Conservation (phyloP, 2,329 filamentous ascomycete genomes). For the Colletotrichum destructivum region DNA sequence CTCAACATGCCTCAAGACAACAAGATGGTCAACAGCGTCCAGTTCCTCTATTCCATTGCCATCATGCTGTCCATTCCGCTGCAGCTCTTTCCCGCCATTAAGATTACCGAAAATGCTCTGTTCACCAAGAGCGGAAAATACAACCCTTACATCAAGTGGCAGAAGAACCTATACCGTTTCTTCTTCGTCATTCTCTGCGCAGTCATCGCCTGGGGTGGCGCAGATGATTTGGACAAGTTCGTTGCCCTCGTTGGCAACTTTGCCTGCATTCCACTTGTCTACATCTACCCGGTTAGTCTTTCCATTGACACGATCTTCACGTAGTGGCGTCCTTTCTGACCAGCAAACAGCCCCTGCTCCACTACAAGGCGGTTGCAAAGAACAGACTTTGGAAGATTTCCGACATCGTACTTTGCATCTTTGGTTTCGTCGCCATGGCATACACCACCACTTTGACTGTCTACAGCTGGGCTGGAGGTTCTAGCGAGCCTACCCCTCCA, state of each 20-base stretch:
- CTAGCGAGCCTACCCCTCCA: slow-evolving; percentile 59
- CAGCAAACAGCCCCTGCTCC: slow-evolving; percentile 83
- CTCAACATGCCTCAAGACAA: slow-evolving; percentile 97
- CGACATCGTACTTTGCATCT: slow-evolving; percentile 83
- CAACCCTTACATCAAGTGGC: slow-evolving; percentile 99
- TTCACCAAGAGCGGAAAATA: slow-evolving; percentile 97
- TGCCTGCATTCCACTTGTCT: slow-evolving; percentile 82
- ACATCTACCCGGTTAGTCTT: slow-evolving; percentile 91
- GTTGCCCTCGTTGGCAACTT: slow-evolving; percentile 82
- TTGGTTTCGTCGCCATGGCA: slow-evolving; percentile 88
- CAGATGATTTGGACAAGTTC: slow-evolving; percentile 89
- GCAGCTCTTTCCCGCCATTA: slow-evolving; percentile 97
- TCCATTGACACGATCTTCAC: slow-evolving; percentile 28
- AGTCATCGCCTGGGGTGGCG: slow-evolving; percentile 90
- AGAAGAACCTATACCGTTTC: slow-evolving; percentile 98
- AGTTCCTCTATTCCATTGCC: slow-evolving; percentile 98
- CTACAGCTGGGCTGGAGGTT: slow-evolving; percentile 83
- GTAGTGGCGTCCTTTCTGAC: slow-evolving; percentile 49
- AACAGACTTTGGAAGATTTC: slow-evolving; percentile 76
- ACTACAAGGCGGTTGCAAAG: slow-evolving; percentile 85
- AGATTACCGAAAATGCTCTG: slow-evolving; percentile 94
- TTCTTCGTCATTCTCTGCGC: slow-evolving; percentile 91
- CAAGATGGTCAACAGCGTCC: slow-evolving; percentile 94
- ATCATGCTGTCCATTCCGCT: slow-evolving; percentile 95
- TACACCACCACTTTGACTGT: slow-evolving; percentile 93